phyloP scores from a whole-genome alignment of 768 basidiomycete species.

The Russula ochroleuca region DNA sequence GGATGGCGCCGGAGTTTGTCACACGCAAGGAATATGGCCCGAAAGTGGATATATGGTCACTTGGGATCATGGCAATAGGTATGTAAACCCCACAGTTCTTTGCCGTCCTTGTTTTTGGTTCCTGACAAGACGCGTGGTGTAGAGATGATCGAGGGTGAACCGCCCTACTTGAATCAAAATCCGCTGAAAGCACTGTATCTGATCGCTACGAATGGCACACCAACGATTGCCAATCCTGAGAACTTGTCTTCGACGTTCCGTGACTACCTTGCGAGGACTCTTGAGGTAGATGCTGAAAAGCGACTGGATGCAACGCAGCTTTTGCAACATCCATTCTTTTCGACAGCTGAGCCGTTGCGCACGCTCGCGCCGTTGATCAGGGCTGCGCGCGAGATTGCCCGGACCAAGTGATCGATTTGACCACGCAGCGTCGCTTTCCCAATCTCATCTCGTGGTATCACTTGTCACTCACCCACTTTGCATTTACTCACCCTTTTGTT shows the following conservation, averaged over 20 bases:
- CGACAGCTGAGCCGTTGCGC: constrained; percentile 77
- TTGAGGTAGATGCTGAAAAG: constrained; percentile 94
- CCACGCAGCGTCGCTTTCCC: no score
- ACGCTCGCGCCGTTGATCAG: constrained; percentile 90
- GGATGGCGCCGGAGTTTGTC: constrained; percentile 99
- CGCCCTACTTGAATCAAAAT: constrained; percentile 93
- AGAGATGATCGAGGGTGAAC: constrained; percentile 99
- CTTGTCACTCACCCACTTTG: no score
- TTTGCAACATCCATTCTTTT: constrained; percentile 86
- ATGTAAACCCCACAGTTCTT: constrained; percentile 29
- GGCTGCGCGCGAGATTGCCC: constrained; percentile 79
- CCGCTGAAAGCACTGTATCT: constrained; percentile 94
- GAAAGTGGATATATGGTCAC: constrained; percentile 97
- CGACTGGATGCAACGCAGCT: constrained; percentile 81
- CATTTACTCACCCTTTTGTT: constrained; percentile 39
- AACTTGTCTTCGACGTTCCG: constrained; percentile 70
- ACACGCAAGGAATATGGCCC: constrained; percentile 96
- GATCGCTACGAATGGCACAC: constrained; percentile 97
- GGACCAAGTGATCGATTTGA: no score
- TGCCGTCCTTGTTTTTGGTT: not conserved
- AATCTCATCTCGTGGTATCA: no score
- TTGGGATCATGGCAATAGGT: constrained; percentile 97
- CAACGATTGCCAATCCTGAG: constrained; percentile 89
- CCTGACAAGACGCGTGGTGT: constrained; percentile 12
- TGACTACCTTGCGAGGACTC: constrained; percentile 80